These are phyloP conservation scores for Hura crepitans DNA, from an alignment of 441 rosid genomes.

Conservation along the genomic window DNA sequence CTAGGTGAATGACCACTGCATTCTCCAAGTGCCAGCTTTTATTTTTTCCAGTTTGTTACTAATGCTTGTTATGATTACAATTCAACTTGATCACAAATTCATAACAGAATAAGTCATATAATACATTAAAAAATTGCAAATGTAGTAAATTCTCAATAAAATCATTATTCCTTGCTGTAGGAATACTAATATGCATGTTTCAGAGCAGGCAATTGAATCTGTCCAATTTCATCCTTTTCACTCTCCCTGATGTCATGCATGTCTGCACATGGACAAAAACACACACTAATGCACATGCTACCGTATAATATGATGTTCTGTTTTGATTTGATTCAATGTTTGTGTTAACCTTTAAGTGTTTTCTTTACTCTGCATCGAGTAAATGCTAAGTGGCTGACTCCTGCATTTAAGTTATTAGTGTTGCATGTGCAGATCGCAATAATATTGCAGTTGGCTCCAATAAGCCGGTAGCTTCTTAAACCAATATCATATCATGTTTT, in stretches of 20 bases:
- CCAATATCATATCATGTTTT: background rate
- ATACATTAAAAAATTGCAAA: background rate
- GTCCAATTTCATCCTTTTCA: background rate
- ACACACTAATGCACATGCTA: background rate
- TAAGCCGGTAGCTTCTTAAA: slow-evolving; percentile 44
- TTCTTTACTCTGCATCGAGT: background rate
- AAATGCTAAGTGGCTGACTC: background rate
- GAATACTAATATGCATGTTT: background rate
- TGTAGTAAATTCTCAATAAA: background rate
- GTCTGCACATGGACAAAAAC: background rate
- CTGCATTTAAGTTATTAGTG: slow-evolving; percentile 10
- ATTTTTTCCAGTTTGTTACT: background rate
- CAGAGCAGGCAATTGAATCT: background rate
- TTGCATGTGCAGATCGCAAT: slow-evolving; percentile 51
- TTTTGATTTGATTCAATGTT: background rate
- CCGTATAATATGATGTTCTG: background rate
- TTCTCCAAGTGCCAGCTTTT: background rate
- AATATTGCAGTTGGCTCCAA: slow-evolving; percentile 29
- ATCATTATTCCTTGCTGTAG: background rate
- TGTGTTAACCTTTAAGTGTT: background rate
- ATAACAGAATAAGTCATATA: background rate
- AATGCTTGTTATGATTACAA: background rate
- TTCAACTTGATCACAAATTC: background rate
- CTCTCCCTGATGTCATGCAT: background rate
- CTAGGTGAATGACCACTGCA: background rate